phyloP scores from a whole-genome alignment of 495 filamentous ascomycete species.

The Tuber magnatum region DNA sequence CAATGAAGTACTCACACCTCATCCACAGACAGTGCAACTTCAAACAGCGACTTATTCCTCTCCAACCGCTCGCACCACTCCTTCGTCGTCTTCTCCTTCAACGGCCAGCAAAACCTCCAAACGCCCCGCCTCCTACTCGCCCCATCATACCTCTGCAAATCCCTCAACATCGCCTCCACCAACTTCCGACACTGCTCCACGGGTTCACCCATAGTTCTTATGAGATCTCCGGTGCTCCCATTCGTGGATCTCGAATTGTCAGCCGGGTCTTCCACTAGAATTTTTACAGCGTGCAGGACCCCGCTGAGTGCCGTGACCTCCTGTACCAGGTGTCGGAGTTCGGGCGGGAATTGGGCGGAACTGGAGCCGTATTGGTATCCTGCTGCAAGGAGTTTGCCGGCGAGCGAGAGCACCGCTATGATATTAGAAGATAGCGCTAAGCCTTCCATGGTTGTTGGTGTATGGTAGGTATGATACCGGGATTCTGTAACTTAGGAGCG shows the following conservation, averaged over 20 bases:
- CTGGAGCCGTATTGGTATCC: constrained; percentile 15
- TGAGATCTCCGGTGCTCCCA: neutral
- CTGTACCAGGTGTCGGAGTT: constrained; percentile 4
- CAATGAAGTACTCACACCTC: constrained; percentile 14
- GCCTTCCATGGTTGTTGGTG: constrained; percentile 9
- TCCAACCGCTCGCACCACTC: constrained; percentile 10
- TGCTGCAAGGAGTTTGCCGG: constrained; percentile 1
- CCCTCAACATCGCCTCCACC: neutral
- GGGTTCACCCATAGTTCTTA: neutral
- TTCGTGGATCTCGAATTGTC: neutral
- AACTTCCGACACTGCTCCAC: constrained; percentile 6
- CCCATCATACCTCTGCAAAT: constrained; percentile 5
- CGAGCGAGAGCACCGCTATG: constrained; percentile 4
- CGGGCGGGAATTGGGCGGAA: constrained; percentile 7
- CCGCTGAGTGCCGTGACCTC: constrained; percentile 13
- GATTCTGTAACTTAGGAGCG: neutral
- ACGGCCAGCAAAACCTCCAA: constrained; percentile 9
- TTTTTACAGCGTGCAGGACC: constrained; percentile 3
- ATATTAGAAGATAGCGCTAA: constrained; percentile 10
- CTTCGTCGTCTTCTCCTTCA: constrained; percentile 10
- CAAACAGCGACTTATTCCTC: constrained; percentile 19
- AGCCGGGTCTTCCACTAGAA: neutral
- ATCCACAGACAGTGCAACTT: constrained; percentile 13
- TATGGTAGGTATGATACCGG: neutral
- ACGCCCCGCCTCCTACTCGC: neutral